Base-by-base conservation (phyloP, 306 rosid genomes). In the Acacia acuminata region DNA sequence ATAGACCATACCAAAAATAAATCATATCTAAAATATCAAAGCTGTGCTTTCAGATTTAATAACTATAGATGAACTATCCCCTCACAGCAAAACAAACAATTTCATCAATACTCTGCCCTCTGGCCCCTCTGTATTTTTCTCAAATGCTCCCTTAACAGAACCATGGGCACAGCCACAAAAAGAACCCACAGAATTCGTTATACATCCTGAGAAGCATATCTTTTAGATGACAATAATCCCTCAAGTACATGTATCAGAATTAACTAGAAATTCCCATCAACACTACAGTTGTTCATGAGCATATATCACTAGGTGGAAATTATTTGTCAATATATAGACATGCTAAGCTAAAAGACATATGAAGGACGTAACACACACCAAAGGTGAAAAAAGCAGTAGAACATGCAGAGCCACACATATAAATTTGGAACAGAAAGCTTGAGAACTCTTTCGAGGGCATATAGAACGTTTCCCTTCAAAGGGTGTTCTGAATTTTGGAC, bases 331-430 rank as follows among this genome's bases (percentile, higher is more conserved):
- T 20, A 69, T 40, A 40, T 69, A 69, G 15, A 43, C 53, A 58
- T 0, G 20, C 24, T 34, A 70, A 81, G 77, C 30, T 40, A 51
- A 45, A 47, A 22, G 32, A 42, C 13, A 43, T 55, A 70, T 10
- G 34, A 47, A 71, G 64, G 84, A 67, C 64, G 73, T 45, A 50
- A 66, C 48, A 85, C 93, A 44, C 20, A 96, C 99, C 99, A 96
- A 53, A 96, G 94, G 88, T 96, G 99, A 79, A 96, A 96, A 85
- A 96, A 85, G 88, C 99, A 94, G 88, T 96, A 96, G 90, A 96
- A 96, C 97, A 91, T 92, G 96, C 99, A 96, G 75, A 96, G 97
- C 99, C 99, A 96, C 83, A 96, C 98, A 22, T 96, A 96, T 89
- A 96, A 88, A 78, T 91, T 92, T 64, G 99, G 99, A 83, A 96